Evolutionary conservation across 2,329 filamentous ascomycete genomes (phyloP).

Genomic region (Fusarium bulbicola): DNA sequence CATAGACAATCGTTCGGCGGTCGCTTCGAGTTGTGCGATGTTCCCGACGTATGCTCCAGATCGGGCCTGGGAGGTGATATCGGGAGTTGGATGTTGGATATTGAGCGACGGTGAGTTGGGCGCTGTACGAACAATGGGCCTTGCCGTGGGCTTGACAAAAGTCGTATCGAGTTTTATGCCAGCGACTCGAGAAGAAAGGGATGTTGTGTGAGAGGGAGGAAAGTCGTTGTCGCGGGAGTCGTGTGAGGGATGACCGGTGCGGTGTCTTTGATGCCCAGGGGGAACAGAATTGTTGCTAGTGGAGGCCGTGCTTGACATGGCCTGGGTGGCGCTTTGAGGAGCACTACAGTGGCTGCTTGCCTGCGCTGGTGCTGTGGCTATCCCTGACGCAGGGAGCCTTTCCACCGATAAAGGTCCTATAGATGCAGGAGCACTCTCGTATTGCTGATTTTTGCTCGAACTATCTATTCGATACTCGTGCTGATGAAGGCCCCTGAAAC

Average conservation of each 20-base stretch:
- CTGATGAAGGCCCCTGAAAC: slow-evolving; percentile 36
- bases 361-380: slow-evolving; percentile 28
- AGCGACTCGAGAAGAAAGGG: slow-evolving; percentile 45
- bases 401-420: slow-evolving; percentile 22
- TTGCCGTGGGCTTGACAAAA: slow-evolving; percentile 50
- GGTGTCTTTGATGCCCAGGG: slow-evolving; percentile 38
- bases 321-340: slow-evolving; percentile 33
- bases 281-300: slow-evolving; percentile 28
- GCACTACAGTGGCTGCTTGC: slow-evolving; percentile 33
- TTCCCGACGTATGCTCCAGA: slow-evolving; percentile 71
- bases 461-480: slow-evolving; percentile 20
- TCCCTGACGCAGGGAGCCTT: slow-evolving; percentile 27
- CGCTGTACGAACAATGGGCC: slow-evolving; percentile 59
- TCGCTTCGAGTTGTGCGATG: slow-evolving; percentile 78
- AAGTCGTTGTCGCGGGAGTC: slow-evolving; percentile 24
- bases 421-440: slow-evolving; percentile 38
- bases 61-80: slow-evolving; percentile 62
- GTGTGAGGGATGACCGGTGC: slow-evolving; percentile 33
- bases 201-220: slow-evolving; percentile 19
- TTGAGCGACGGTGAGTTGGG: slow-evolving; percentile 55
- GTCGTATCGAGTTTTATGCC: slow-evolving; percentile 58
- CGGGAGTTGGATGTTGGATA: slow-evolving; percentile 68
- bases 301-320: slow-evolving; percentile 32
- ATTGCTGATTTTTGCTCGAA: slow-evolving; percentile 24
- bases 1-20: slow-evolving; percentile 77